These are phyloP conservation scores for Saturnispora saitoi DNA, from an alignment of 805 yeast species.

Conservation along the genomic window DNA sequence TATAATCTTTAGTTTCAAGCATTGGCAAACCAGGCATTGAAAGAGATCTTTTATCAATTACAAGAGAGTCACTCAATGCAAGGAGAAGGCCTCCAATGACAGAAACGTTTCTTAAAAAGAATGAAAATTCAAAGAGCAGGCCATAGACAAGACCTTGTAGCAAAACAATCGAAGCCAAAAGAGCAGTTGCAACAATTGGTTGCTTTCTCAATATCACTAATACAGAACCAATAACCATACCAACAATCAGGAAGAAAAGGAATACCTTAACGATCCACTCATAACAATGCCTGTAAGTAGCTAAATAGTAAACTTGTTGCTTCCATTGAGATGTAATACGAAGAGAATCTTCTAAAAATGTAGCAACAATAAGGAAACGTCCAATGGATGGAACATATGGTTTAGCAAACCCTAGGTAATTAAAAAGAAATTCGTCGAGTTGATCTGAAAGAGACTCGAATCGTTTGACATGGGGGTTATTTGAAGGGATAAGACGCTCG, in stretches of 20 bases:
- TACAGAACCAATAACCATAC: slow-evolving; percentile 69
- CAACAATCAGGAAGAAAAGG: slow-evolving; percentile 49
- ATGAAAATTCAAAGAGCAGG: slow-evolving; percentile 67
- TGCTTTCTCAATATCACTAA: slow-evolving; percentile 61
- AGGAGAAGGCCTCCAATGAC: slow-evolving; percentile 88
- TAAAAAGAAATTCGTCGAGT: slow-evolving; percentile 47
- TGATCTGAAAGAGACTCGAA: slow-evolving; percentile 45
- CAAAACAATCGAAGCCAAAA: slow-evolving; percentile 61
- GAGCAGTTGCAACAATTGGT: slow-evolving; percentile 60
- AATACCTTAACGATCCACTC: slow-evolving; percentile 69
- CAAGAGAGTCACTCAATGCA: slow-evolving; percentile 79
- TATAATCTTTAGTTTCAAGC: slow-evolving; percentile 57
- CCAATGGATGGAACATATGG: slow-evolving; percentile 85
- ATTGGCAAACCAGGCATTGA: slow-evolving; percentile 70
- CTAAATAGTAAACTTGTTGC: slow-evolving; percentile 79
- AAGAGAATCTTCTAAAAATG: slow-evolving; percentile 82
- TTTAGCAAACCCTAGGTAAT: slow-evolving; percentile 42
- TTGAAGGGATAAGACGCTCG: slow-evolving; percentile 23
- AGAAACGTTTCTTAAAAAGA: slow-evolving; percentile 78
- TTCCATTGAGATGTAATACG: slow-evolving; percentile 84
- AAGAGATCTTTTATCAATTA: slow-evolving; percentile 59
- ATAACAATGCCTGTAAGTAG: slow-evolving; percentile 73
- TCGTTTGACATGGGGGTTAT: slow-evolving; percentile 26
- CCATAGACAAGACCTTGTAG: slow-evolving; percentile 88
- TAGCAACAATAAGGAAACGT: slow-evolving; percentile 83